These are phyloP conservation scores for Lachancea meyersii DNA, from an alignment of 805 yeast species.

Conservation along the genomic window DNA sequence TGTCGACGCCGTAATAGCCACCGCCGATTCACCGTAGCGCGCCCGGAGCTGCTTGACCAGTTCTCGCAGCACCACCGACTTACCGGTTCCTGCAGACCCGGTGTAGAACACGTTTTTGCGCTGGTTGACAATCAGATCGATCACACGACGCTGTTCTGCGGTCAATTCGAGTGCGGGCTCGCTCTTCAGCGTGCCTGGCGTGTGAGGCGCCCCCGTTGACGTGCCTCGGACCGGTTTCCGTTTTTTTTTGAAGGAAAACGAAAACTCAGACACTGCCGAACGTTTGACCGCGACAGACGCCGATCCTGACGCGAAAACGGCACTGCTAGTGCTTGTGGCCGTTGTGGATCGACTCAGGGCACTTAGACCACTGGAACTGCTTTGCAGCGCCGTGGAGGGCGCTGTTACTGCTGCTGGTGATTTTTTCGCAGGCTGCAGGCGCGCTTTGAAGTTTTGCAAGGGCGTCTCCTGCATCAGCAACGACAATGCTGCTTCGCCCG, in stretches of 20 bases:
- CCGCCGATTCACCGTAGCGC: constrained; percentile 41
- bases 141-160: constrained; percentile 47
- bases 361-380: background rate
- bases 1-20: constrained; percentile 92
- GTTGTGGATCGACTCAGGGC: no score
- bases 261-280: constrained; percentile 3
- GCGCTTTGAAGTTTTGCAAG: constrained; percentile 24
- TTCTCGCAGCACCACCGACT: constrained; percentile 60
- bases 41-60: constrained; percentile 49
- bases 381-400: background rate
- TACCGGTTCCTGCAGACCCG: constrained; percentile 87
- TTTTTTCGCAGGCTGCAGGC: no score
- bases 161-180: constrained; percentile 24
- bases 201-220: constrained; percentile 1
- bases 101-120: constrained; percentile 61
- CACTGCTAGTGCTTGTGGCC: no score
- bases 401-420: no score
- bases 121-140: constrained; percentile 46
- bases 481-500: constrained; percentile 18
- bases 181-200: background rate
- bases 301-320: no score
- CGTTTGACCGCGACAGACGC: constrained; percentile 5
- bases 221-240: constrained; percentile 5
- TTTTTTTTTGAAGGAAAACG: constrained; percentile 4
- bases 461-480: constrained; percentile 17